Conservation (phyloP, 352 stramenopile species). For the Phytophthora crassamura region DNA sequence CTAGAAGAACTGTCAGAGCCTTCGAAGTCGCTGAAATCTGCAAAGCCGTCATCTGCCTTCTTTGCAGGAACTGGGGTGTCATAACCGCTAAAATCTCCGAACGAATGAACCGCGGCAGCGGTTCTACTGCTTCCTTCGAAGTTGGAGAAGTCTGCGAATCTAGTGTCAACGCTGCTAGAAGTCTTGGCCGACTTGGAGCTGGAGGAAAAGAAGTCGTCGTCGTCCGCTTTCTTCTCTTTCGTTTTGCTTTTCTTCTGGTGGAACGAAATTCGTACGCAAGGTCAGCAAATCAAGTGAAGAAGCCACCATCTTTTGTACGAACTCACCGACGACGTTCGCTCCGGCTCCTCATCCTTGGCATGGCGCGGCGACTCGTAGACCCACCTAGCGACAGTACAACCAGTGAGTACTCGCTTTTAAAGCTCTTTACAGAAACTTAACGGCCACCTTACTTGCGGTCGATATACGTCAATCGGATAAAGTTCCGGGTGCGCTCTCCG, state of each 20-base stretch:
- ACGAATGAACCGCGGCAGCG: slow-evolving; percentile 26
- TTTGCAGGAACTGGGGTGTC: slow-evolving; percentile 30
- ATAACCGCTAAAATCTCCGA: slow-evolving; percentile 67
- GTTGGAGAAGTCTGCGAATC: slow-evolving; percentile 81
- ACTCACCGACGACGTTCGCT: slow-evolving; percentile 48
- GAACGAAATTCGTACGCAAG: neutral
- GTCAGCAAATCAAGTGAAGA: neutral
- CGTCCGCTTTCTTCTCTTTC: slow-evolving; percentile 50
- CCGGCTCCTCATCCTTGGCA: slow-evolving; percentile 49
- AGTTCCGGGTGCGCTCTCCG: slow-evolving; percentile 88
- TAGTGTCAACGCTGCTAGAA: slow-evolving; percentile 27
- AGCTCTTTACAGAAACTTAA: neutral
- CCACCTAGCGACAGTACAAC: slow-evolving; percentile 48
- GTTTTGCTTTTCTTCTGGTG: slow-evolving; percentile 52
- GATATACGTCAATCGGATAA: slow-evolving; percentile 89
- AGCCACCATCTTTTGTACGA: neutral
- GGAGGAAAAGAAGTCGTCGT: slow-evolving; percentile 62
- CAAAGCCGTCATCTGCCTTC: slow-evolving; percentile 39
- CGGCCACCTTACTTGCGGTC: slow-evolving; percentile 73
- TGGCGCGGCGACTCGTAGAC: slow-evolving; percentile 77
- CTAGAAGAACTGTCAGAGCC: slow-evolving; percentile 23
- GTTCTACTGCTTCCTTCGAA: slow-evolving; percentile 60
- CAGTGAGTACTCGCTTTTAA: neutral
- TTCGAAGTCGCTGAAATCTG: slow-evolving; percentile 68
- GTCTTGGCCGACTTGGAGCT: slow-evolving; percentile 37